Base-by-base conservation (phyloP, 192 early-diverging fungal species). In the Rhizoclosmatium globosum region DNA sequence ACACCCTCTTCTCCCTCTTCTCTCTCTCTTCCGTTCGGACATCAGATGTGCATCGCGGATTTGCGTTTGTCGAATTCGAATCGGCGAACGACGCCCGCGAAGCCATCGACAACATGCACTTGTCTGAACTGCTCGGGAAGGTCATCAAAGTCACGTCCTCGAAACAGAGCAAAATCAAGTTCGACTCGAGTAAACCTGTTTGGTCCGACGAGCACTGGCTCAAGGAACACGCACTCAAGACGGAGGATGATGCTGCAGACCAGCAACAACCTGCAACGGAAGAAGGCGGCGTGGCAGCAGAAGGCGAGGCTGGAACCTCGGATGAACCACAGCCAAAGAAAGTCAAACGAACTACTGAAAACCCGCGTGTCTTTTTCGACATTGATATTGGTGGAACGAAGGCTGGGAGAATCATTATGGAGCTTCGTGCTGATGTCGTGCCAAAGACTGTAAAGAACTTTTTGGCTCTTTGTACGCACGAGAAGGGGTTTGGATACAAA, bases 11-110 rank as follows among this genome's bases (percentile, higher is more conserved):
- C 68, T 48, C 45, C 2, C 68, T 48, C 21, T 39, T 4, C 45
- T 23, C 45, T 48, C 45, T 48, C 41, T 47, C 45, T 21, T 69
- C 68, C n/a, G 19, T 31, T 31, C 31, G 31, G 31, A 41, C 11
- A 47, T 11, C 44, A 76, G 74, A 92, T 69, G 84, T 85, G 43
- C 97, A 98, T 82, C 91, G 96, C 48, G 98, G 98, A 9, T 98
- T 98, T 82, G 97, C 93, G 13, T 98, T 99, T 84, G 87, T 99
- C 19, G 96, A 98, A 82, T 99, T 94, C 80, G 97, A 98, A 79
- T 82, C 87, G 17, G 77, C 90, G 4, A 91, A 89, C 45, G 97
- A 99, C 85, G 94, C 95, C 2, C 39, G 78, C 56, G 95, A 93
- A 23, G 96, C 98, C n/a, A 91, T 94, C 62, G 94, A 96, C 80